Evolutionary conservation across 108 stramenopile genomes (phyloP).

Genomic region (Fistulifera solaris): DNA sequence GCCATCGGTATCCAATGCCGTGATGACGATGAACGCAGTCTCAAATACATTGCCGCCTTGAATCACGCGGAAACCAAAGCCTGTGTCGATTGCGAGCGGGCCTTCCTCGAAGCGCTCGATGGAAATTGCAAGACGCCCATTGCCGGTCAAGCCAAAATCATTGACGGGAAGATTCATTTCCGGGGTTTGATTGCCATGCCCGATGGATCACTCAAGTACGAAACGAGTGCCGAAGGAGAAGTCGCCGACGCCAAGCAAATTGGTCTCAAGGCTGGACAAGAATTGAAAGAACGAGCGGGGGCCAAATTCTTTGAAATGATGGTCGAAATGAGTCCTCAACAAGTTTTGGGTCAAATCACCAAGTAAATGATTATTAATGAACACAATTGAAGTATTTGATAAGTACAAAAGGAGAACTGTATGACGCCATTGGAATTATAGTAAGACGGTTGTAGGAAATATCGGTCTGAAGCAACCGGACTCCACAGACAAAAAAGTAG

Average conservation of each 20-base stretch:
- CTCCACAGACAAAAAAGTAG: too few relatives aligned
- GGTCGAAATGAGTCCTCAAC: slow-evolving; percentile 91
- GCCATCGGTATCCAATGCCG: slow-evolving; percentile 99
- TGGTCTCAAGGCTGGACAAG: slow-evolving; percentile 75
- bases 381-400: too few relatives aligned
- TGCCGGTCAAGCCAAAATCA: slow-evolving; percentile 92
- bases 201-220: slow-evolving; percentile 80
- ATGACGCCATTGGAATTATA: too few relatives aligned
- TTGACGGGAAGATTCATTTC: slow-evolving; percentile 83
- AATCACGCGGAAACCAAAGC: slow-evolving; percentile 88
- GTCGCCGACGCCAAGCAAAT: slow-evolving; percentile 75
- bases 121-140: slow-evolving; percentile 99
- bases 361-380: slow-evolving; percentile 32
- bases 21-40: slow-evolving; percentile 78
- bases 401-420: too few relatives aligned
- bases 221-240: slow-evolving; percentile 60
- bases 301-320: slow-evolving; percentile 92
- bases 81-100: slow-evolving; percentile 97
- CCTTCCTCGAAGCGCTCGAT: slow-evolving; percentile 95
- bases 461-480: too few relatives aligned
- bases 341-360: slow-evolving; percentile 86
- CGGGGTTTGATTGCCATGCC: slow-evolving; percentile 90
- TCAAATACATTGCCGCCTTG: slow-evolving; percentile 89
- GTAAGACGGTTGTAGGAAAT: too few relatives aligned
- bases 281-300: slow-evolving; percentile 82